Evolutionary conservation across 2,329 filamentous ascomycete genomes (phyloP).

Genomic region (Alternaria alternata): DNA sequence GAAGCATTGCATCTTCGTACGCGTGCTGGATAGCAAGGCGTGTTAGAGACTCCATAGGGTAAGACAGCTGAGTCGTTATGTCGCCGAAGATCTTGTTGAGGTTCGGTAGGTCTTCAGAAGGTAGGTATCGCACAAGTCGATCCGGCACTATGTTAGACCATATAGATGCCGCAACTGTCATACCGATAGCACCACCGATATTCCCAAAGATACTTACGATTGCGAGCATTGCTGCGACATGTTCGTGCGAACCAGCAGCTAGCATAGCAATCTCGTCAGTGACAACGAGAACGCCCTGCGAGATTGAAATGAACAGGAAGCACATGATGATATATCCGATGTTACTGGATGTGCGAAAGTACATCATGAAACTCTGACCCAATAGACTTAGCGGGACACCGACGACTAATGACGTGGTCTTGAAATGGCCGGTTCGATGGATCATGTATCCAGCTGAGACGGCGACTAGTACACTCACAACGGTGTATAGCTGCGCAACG

Average conservation of each 20-base stretch:
- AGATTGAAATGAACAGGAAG: constrained; percentile 39
- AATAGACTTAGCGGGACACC: constrained; percentile 31
- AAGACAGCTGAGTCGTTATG: constrained; percentile 62
- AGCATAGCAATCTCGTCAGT: constrained; percentile 32
- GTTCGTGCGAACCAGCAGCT: constrained; percentile 46
- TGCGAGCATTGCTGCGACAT: constrained; percentile 57
- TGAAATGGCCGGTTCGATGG: constrained; percentile 27
- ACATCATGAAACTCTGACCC: constrained; percentile 37
- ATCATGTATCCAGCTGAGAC: constrained; percentile 24
- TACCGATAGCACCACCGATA: constrained; percentile 57
- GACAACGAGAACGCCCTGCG: constrained; percentile 35
- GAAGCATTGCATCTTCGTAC: constrained; percentile 29
- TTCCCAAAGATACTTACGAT: constrained; percentile 66
- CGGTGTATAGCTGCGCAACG: constrained; percentile 44
- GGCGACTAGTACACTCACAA: constrained; percentile 27
- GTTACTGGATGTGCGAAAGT: constrained; percentile 34
- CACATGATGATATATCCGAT: constrained; percentile 45
- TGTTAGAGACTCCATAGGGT: constrained; percentile 57
- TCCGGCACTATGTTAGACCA: constrained; percentile 58
- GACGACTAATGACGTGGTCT: constrained; percentile 23
- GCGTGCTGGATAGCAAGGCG: constrained; percentile 51
- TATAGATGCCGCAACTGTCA: constrained; percentile 67
- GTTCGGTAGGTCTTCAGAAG: constrained; percentile 55
- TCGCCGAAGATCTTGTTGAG: constrained; percentile 57
- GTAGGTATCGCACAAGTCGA: constrained; percentile 11